Evolutionary conservation across 352 stramenopile species (phyloP), one percentile per base, ranked within the genome.

Genomic region (Phytopythium vexans): DNA sequence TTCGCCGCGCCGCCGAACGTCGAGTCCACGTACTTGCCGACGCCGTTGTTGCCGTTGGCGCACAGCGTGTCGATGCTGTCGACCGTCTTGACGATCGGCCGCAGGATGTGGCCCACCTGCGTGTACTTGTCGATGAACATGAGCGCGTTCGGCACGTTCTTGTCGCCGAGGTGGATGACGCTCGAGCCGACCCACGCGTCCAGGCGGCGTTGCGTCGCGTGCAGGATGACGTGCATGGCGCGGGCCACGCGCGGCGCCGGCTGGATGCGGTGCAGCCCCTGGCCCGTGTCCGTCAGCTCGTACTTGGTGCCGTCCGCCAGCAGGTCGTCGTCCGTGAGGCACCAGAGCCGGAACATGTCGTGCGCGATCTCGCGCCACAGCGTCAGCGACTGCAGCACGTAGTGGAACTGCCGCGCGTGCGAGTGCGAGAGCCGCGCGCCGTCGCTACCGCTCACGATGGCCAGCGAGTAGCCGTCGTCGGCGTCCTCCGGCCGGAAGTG

Each of bases 41-140:
- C 62, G 40, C 73, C 74, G 38, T 65, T 68, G 33, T 60, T 75
- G 8, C 73, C 81, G 34, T 58, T 60, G 12, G 69, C 65, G 45
- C 69, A 75, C 45, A 93, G 66, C 12, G 49, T 49, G 32, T 90
- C 79, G 42, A 95, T 79, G 31, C 60, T 79, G 45, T 93, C 84
- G 14, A 95, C 67, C 0, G 86, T 89, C 57, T 94, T 94, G 51
- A 95, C 81, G 42, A 95, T 90, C n/a, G 86, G 86, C 21, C 86
- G 80, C 38, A 95, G 56, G 49, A 94, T 94, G 60, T 93, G 82
- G 16, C 84, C 71, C 10, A 96, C 92, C 60, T 98, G 94, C 36
- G 93, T 98, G 76, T 99, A 98, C 75, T 99, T 99, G 82, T 99
- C 96, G 68, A 99, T 98, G 64, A 99, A 99, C 72, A 97, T 98